Conservation (phyloP, 2,329 filamentous ascomycete species). For the Bipolaris gigantea region DNA sequence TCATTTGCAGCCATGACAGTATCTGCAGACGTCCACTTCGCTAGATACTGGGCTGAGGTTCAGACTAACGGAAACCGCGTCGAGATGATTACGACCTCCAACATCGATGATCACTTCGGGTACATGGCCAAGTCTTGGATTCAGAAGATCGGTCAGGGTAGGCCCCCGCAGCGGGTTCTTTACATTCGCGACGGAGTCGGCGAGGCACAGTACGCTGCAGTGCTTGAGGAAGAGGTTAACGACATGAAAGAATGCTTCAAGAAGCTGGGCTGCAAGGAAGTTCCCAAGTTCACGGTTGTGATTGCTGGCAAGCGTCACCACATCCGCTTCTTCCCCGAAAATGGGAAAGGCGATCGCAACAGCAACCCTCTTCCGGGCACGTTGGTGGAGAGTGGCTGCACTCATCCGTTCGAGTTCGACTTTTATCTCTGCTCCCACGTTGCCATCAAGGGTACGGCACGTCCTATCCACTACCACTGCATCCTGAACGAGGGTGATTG, state of each 20-base stretch:
- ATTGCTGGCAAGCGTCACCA: slow-evolving; percentile 90
- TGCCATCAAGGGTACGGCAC: slow-evolving; percentile 91
- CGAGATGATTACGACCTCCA: slow-evolving; percentile 73
- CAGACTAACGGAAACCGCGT: slow-evolving; percentile 81
- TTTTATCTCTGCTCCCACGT: slow-evolving; percentile 74
- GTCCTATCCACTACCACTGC: slow-evolving; percentile 90
- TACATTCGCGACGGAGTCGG: slow-evolving; percentile 94
- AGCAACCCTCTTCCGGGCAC: slow-evolving; percentile 84
- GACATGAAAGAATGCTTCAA: slow-evolving; percentile 67
- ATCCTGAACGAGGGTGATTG: slow-evolving; percentile 78
- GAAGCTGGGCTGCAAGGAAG: slow-evolving; percentile 41
- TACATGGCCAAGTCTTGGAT: slow-evolving; percentile 69
- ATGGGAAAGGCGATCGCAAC: slow-evolving; percentile 67
- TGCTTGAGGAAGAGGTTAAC: slow-evolving; percentile 75
- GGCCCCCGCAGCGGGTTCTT: slow-evolving; percentile 71
- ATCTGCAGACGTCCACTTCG: slow-evolving; percentile 69
- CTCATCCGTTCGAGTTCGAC: slow-evolving; percentile 86
- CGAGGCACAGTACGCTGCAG: slow-evolving; percentile 77
- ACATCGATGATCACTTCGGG: slow-evolving; percentile 67
- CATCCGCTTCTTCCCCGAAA: slow-evolving; percentile 82
- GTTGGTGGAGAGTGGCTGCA: slow-evolving; percentile 85
- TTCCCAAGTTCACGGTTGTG: slow-evolving; percentile 77
- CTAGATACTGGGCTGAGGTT: slow-evolving; percentile 76
- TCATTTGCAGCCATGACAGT: slow-evolving; percentile 89
- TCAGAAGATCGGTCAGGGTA: slow-evolving; percentile 55